These are phyloP conservation scores for Candida mesenterica DNA, from an alignment of 1,139 yeast genomes.

Conservation along the genomic window DNA sequence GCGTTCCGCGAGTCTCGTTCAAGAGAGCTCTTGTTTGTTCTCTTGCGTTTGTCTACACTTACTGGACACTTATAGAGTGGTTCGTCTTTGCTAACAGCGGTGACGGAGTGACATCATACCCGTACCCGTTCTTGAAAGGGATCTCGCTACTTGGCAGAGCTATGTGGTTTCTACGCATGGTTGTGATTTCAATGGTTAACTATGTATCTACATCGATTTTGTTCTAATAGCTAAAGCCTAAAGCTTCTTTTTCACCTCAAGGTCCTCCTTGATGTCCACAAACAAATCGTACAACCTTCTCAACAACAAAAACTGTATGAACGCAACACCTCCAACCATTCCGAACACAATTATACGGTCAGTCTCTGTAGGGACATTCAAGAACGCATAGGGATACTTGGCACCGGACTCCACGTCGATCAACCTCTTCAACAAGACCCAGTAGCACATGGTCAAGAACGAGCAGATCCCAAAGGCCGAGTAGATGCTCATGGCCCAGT, in stretches of 20 bases:
- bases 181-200: slow-evolving; percentile 7
- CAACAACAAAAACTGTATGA: slow-evolving; percentile 31
- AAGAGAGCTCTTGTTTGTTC: slow-evolving; percentile 5
- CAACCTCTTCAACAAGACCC: slow-evolving; percentile 48
- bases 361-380: slow-evolving; percentile 49
- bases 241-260: slow-evolving; percentile 1
- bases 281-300: slow-evolving; percentile 25
- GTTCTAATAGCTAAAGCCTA: no score
- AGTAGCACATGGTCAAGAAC: slow-evolving; percentile 47
- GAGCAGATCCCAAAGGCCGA: slow-evolving; percentile 42
- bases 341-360: slow-evolving; percentile 49
- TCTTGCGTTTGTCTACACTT: slow-evolving; percentile 4
- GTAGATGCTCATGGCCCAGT: slow-evolving; percentile 35
- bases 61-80: slow-evolving; percentile 10
- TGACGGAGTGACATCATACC: slow-evolving; percentile 15
- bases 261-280: slow-evolving; percentile 17
- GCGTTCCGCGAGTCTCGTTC: slow-evolving; percentile 6
- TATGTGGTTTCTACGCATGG: slow-evolving; percentile 10
- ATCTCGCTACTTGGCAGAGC: slow-evolving; percentile 8
- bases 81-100: slow-evolving; percentile 6
- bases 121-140: slow-evolving; percentile 22
- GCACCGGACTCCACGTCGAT: slow-evolving; percentile 47
- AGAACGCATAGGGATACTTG: slow-evolving; percentile 63
- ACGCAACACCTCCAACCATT: slow-evolving; percentile 47
- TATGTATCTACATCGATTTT: slow-evolving; percentile 1